Evolutionary conservation across 2,329 filamentous ascomycete species (phyloP), one percentile per base, ranked within the genome.

Genomic region (Aspergillus floridensis): DNA sequence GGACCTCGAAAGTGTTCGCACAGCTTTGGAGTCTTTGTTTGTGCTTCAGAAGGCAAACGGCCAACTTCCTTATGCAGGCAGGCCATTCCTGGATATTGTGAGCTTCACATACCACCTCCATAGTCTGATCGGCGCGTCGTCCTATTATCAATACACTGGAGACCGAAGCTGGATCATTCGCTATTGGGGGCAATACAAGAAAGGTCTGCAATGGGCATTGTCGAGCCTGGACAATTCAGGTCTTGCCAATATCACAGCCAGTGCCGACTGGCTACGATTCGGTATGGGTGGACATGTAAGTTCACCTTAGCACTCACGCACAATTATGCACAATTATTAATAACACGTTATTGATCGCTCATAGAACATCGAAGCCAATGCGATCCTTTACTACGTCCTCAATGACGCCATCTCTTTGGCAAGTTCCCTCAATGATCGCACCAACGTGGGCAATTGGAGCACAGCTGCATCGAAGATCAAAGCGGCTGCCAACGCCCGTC

Each of bases 61-160:
- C 5, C 72, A 72, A 12, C 72, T 84, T 19, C 82, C 83, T 0
- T 84, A 83, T 60, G 82, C 80, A 4, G 81, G 82, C 1, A 70
- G 73, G 8, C 81, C 81, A 0, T 79, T 80, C 57, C 68, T 63
- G 5, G 61, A 69, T 5, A 65, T 70, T 1, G 70, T 75, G 41
- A 81, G 79, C 11, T 82, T 81, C 61, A 86, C 84, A 0, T 87
- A 87, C 63, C 84, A 87, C 62, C 66, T 82, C 0, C 81, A 82
- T 63, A 79, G 74, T 2, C 62, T 83, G 41, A 77, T 81, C 24
- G 80, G 77, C 10, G 70, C 80, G 0, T 73, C 76, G 1, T 77
- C 81, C 60, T 77, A 80, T 59, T 80, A 79, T 58, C 68, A 75
- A 1, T 80, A 76, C 60, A 77, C 77, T 5, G 75, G 75, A 1